These are phyloP conservation scores for Amylostereum chailletii DNA, from an alignment of 1,284 basidiomycete genomes.

Conservation along the genomic window DNA sequence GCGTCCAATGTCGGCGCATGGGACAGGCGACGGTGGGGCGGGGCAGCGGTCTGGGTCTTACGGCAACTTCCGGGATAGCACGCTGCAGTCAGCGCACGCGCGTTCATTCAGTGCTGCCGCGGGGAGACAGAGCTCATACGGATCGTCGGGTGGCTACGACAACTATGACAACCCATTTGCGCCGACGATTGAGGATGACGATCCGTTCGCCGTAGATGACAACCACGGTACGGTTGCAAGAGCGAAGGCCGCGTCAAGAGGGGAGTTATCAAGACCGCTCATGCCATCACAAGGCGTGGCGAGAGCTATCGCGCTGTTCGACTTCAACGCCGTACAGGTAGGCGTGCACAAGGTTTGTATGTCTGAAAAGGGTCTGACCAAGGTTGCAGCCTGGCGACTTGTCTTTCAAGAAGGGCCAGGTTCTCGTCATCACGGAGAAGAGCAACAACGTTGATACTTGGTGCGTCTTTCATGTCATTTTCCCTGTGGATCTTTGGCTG, in stretches of 20 bases:
- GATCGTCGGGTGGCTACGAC: constrained; percentile 11
- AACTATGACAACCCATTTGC: constrained; percentile 13
- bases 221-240: constrained; percentile 12
- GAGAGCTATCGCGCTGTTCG: constrained; percentile 72
- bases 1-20: constrained; percentile 13
- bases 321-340: constrained; percentile 69
- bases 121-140: constrained; percentile 18
- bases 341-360: constrained; percentile 11
- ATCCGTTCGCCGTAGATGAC: constrained; percentile 12
- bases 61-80: neutral
- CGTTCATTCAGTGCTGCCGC: constrained; percentile 27
- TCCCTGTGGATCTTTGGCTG: neutral
- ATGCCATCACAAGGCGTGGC: constrained; percentile 51
- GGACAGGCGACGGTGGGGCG: constrained; percentile 6
- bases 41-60: neutral
- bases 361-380: neutral
- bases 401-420: constrained; percentile 77
- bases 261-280: constrained; percentile 39
- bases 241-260: constrained; percentile 36
- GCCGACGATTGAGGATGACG: constrained; percentile 14
- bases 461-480: constrained; percentile 27
- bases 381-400: constrained; percentile 64
- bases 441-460: constrained; percentile 76
- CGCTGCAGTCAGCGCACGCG: constrained; percentile 21
- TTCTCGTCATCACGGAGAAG: constrained; percentile 69